Conservation (phyloP, 306 rosid genomes). For the Ochetophila trinervis region DNA sequence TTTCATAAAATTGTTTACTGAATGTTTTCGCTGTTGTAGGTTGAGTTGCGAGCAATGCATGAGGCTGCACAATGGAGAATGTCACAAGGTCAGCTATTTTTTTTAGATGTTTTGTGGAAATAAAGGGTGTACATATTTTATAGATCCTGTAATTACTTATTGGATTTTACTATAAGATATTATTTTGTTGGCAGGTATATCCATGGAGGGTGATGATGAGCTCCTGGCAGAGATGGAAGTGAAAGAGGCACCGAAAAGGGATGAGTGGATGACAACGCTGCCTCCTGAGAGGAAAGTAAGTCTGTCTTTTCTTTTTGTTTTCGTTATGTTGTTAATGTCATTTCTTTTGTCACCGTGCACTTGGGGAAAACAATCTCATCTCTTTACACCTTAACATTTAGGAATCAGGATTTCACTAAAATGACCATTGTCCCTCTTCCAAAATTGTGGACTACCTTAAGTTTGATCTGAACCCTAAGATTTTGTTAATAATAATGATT, state of each 20-base stretch:
- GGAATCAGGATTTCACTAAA: background rate
- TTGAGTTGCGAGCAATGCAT: slow-evolving; percentile 73
- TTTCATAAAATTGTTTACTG: background rate
- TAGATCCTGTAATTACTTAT: slow-evolving; percentile 5
- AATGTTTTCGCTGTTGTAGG: slow-evolving; percentile 40
- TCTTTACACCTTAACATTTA: background rate
- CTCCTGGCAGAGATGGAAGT: slow-evolving; percentile 73
- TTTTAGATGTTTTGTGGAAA: background rate
- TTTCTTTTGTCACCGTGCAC: background rate
- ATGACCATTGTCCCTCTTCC: background rate
- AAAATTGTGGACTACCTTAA: background rate
- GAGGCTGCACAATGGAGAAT: slow-evolving; percentile 94
- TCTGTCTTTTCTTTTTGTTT: background rate
- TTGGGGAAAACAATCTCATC: background rate
- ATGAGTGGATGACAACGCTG: slow-evolving; percentile 92
- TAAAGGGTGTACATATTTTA: slow-evolving; percentile 14
- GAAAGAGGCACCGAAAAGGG: slow-evolving; percentile 71
- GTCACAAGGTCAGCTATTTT: slow-evolving; percentile 61
- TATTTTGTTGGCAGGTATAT: slow-evolving; percentile 58
- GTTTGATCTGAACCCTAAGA: background rate
- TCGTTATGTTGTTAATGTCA: slow-evolving; percentile 3
- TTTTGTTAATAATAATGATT: too few relatives aligned
- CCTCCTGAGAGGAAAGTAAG: slow-evolving; percentile 90
- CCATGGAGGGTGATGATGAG: slow-evolving; percentile 97
- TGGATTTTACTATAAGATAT: slow-evolving; percentile 24